These are phyloP conservation scores for Yarrowia sp. DNA, from an alignment of 805 yeast species.

Conservation along the genomic window DNA sequence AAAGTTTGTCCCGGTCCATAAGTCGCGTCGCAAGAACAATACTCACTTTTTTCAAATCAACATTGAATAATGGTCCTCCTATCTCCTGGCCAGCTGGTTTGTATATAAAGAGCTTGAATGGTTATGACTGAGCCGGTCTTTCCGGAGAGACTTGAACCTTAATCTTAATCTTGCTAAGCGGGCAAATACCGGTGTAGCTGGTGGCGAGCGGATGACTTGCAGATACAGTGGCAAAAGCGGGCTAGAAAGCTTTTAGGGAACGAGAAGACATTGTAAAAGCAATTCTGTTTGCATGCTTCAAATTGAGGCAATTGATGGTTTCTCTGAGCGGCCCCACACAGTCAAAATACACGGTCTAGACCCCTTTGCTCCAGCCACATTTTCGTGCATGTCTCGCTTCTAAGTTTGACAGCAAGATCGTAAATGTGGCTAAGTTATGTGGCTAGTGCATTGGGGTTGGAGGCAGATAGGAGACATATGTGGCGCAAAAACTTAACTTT, in stretches of 20 bases:
- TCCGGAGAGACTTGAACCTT: constrained; percentile 2
- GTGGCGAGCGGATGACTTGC: constrained; percentile 9
- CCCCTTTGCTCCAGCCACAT: constrained; percentile 18
- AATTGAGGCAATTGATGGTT: not conserved
- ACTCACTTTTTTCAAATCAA: constrained; percentile 8
- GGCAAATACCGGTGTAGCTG: not conserved
- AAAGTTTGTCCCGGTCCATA: not conserved
- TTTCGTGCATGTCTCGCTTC: not conserved
- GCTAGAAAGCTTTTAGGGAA: not conserved
- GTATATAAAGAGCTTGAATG: constrained; percentile 10
- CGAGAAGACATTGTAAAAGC: not conserved
- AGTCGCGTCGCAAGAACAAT: not conserved
- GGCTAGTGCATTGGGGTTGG: not conserved
- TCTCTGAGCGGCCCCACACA: not conserved
- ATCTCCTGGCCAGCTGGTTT: not conserved
- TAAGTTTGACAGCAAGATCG: constrained; percentile 1
- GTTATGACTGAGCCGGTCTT: constrained; percentile 20
- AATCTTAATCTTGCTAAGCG: not conserved
- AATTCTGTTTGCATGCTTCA: not conserved
- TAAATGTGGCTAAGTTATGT: constrained; percentile 15
- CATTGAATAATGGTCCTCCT: not conserved
- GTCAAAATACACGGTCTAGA: not conserved
- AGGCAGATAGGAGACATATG: not conserved
- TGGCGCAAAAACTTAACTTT: not conserved
- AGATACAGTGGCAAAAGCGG: not conserved